phyloP scores from a whole-genome alignment of 371 early-diverging fungal genomes.

The Mortierella polycephala region DNA sequence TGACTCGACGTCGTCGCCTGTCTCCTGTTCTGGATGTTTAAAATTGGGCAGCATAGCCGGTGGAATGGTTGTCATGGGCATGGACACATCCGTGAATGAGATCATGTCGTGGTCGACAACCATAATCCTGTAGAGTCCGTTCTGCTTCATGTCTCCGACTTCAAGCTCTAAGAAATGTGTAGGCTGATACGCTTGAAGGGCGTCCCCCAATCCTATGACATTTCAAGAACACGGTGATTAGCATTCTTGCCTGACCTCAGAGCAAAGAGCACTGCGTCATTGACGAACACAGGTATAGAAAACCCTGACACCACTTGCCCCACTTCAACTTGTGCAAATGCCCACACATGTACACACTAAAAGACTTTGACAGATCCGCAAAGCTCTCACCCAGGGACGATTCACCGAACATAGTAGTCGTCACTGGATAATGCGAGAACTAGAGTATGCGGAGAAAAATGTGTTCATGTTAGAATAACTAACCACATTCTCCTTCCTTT shows the following conservation, averaged over 20 bases:
- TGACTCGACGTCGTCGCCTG: neutral
- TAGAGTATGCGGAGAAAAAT: conserved; percentile 17
- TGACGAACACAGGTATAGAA: neutral
- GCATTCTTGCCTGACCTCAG: neutral
- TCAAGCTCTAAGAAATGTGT: conserved; percentile 83
- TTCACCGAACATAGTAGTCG: conserved; percentile 79
- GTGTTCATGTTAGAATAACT: neutral
- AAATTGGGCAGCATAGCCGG: conserved; percentile 45
- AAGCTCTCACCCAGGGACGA: conserved; percentile 71
- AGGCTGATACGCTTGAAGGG: conserved; percentile 71
- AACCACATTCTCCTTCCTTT: too few species aligned
- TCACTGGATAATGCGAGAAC: conserved; percentile 88
- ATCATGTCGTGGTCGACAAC: conserved; percentile 90
- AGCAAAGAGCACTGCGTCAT: neutral
- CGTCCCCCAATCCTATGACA: conserved; percentile 68
- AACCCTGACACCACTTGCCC: conserved; percentile 50
- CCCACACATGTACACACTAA: conserved; percentile 86
- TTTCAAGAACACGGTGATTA: neutral
- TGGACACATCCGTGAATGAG: conserved; percentile 77
- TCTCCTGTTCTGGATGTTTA: conserved; percentile 6
- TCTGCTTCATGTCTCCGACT: conserved; percentile 88
- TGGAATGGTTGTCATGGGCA: conserved; percentile 71
- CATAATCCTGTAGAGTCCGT: conserved; percentile 83
- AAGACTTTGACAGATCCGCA: conserved; percentile 65
- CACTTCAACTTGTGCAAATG: conserved; percentile 85